A percentile compares a stretch with the other conserved stretches of the same genome.
phyloP scores from a whole-genome alignment of 2,329 filamentous ascomycete genomes.

The Colletotrichum ledebouriae region DNA sequence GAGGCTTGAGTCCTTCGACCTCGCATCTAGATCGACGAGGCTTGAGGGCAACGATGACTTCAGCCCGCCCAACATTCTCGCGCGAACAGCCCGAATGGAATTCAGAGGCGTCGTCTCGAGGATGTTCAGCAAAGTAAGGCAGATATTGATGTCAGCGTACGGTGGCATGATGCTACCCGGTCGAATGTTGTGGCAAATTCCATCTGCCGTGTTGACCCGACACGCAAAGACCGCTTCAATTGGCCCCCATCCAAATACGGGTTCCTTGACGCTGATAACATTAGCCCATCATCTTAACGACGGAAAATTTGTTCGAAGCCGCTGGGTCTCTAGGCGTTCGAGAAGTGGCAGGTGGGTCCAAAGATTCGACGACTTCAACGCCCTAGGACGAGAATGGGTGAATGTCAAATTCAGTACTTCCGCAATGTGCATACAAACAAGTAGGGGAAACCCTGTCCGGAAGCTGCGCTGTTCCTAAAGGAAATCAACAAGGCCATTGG shows the following conservation, averaged over 20 bases:
- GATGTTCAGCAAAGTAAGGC: not conserved
- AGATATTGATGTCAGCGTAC: slow-evolving; percentile 1
- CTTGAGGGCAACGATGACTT: slow-evolving; percentile 8
- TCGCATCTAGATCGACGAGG: not conserved
- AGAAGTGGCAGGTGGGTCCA: slow-evolving; percentile 38
- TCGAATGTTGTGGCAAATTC: slow-evolving; percentile 4
- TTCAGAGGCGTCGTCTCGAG: not conserved
- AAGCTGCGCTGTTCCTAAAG: slow-evolving; percentile 13
- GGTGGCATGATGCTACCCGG: slow-evolving; percentile 19
- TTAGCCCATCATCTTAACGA: slow-evolving; percentile 30
- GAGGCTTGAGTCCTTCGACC: not conserved
- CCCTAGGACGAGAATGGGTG: slow-evolving; percentile 23
- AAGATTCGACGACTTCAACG: slow-evolving; percentile 15
- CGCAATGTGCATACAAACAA: slow-evolving; percentile 20
- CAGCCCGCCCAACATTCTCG: not conserved
- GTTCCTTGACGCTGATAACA: slow-evolving; percentile 14
- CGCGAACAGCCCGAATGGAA: slow-evolving; percentile 11
- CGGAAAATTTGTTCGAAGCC: slow-evolving; percentile 38
- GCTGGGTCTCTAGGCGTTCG: slow-evolving; percentile 11
- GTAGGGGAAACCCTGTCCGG: slow-evolving; percentile 29
- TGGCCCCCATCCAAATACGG: slow-evolving; percentile 35
- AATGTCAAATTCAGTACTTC: slow-evolving; percentile 20
- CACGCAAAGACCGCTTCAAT: slow-evolving; percentile 24
- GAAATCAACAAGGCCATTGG: slow-evolving; percentile 26
- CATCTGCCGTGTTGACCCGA: slow-evolving; percentile 25